Conservation (phyloP, 345 rosid species). For the Kernera saxatilis region DNA sequence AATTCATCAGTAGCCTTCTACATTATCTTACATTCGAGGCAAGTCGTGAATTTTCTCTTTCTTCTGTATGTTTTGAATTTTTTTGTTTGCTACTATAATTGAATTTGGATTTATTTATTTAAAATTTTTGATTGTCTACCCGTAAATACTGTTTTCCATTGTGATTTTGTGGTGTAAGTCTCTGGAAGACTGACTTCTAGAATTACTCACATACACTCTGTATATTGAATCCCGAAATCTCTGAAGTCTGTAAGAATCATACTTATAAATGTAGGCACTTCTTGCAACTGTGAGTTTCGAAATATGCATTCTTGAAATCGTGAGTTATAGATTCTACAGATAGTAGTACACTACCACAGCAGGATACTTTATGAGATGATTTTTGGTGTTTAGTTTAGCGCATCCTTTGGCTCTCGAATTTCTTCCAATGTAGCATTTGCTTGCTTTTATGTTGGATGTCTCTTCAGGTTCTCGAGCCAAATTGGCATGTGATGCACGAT, state of each 20-base stretch:
- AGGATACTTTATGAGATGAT: background rate
- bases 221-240: background rate
- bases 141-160: background rate
- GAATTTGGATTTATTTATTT: background rate
- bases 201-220: background rate
- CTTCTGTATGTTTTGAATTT: background rate
- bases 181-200: background rate
- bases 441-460: background rate
- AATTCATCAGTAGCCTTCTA: conserved; percentile 84
- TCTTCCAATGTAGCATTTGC: background rate
- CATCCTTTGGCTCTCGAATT: background rate
- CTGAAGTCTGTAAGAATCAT: background rate
- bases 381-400: background rate
- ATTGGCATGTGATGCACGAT: conserved; percentile 86
- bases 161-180: background rate
- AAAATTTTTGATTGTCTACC: background rate
- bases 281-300: background rate
- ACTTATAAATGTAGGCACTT: background rate
- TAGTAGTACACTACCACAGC: background rate
- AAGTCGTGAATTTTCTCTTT: conserved; percentile 34
- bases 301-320: background rate
- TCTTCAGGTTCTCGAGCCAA: conserved; percentile 93
- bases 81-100: background rate
- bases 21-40: conserved; percentile 98
- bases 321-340: background rate